Base-by-base conservation (phyloP, 2,329 filamentous ascomycete genomes). In the Fusarium siculi region DNA sequence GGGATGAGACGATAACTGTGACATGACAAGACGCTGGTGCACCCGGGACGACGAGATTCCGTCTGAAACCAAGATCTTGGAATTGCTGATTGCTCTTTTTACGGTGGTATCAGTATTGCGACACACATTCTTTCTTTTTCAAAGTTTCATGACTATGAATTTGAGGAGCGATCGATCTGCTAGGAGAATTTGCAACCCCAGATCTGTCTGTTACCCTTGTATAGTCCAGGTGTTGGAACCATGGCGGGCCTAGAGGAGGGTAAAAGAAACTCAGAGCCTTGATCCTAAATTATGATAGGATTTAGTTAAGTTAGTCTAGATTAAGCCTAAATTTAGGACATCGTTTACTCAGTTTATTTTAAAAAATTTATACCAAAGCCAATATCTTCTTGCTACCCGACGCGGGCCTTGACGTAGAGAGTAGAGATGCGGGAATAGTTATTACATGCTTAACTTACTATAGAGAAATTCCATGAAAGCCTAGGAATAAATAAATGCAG, bases 1-100 rank as follows among this genome's bases (percentile, higher is more conserved):
- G 53, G 36, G 40, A 56, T 69, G 67, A 64, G 40, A 68, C 65
- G 23, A 14, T 12, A 43, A 25, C 7, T 56, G 66, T 16, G 18
- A 9, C 67, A 42, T 56, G 34, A 4, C 64, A 63, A 68, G 66
- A 56, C 37, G 32, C n/a, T 65, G 30, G 60, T 64, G 44, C 14
- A 44, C 6, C 44, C 63, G 56, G 56, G 25, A 43, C 43, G 1
- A 7, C 12, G 34, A 40, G 14, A 5, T 59, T 40, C 56, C 56
- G 56, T 59, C 12, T 21, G 21, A 14, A 40, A 3, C 6, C 36
- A 53, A 54, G 34, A 18, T 9, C 5, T n/a, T 40, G 5, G 19
- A 10, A 14, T 40, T 54, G 10, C 19, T 54, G 50, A 54, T 54
- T 40, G 34, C 34, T 14, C 14, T 18, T n/a, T 40, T 54, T 54